Evolutionary conservation across 2,329 filamentous ascomycete genomes (phyloP).

Genomic region (Proliferodiscus dingleyae): DNA sequence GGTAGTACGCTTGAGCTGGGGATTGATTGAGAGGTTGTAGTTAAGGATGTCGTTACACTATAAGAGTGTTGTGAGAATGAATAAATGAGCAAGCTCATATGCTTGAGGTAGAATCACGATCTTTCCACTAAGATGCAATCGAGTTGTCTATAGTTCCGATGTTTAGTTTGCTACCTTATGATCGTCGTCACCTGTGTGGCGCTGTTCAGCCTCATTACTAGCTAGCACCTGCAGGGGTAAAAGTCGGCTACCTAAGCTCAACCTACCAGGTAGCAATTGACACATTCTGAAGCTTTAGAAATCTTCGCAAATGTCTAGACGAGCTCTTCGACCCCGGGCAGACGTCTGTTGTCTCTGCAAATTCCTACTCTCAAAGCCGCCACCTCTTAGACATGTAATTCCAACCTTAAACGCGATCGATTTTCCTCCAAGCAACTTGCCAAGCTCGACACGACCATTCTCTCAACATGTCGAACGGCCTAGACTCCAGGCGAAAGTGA

Average conservation of each 20-base stretch:
- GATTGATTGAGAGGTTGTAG: background rate
- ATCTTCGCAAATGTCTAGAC: slow-evolving; percentile 36
- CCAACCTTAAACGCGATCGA: slow-evolving; percentile 13
- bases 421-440: slow-evolving; percentile 11
- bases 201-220: background rate
- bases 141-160: background rate
- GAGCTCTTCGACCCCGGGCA: slow-evolving; percentile 27
- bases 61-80: background rate
- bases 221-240: slow-evolving; percentile 1
- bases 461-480: slow-evolving; percentile 6
- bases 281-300: background rate
- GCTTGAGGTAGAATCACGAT: background rate
- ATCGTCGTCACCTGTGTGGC: slow-evolving; percentile 10
- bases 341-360: slow-evolving; percentile 43
- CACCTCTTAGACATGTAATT: slow-evolving; percentile 7
- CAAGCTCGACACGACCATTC: slow-evolving; percentile 17
- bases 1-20: background rate
- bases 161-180: background rate
- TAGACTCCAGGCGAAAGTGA: background rate
- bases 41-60: background rate
- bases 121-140: background rate
- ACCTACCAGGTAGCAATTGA: slow-evolving; percentile 3
- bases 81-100: background rate
- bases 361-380: slow-evolving; percentile 26
- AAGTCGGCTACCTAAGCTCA: slow-evolving; percentile 8